Percentiles rank a stretch among this genome's conserved stretches.
Evolutionary conservation across 805 yeast genomes (phyloP).

Genomic region (Blastobotrys muscicola): DNA sequence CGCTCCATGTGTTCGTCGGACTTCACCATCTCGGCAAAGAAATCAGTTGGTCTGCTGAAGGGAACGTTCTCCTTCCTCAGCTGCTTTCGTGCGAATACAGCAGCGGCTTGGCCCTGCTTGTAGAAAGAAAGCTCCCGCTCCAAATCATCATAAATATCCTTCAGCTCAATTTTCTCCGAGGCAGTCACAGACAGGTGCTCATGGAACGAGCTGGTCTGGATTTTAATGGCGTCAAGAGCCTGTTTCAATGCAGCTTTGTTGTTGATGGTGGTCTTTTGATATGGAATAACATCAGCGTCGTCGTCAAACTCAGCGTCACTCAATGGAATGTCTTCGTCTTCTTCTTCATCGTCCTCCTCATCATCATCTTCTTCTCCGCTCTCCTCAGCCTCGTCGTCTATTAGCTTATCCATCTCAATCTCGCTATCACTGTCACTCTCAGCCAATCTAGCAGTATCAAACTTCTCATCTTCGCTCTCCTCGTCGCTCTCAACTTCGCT

Average conservation of each 20-base stretch:
- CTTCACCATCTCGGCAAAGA: conserved; percentile 97
- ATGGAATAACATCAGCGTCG: conserved; percentile 90
- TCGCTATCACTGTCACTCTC: conserved; percentile 32
- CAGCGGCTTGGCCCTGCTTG: conserved; percentile 87
- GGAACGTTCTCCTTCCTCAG: conserved; percentile 62
- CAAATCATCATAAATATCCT: conserved; percentile 89
- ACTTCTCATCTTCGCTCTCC: conserved; percentile 28
- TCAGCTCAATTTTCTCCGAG: conserved; percentile 47
- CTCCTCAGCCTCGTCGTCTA: conserved; percentile 36
- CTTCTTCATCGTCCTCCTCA: conserved; percentile 52
- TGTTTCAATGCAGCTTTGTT: conserved; percentile 60
- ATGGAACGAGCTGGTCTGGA: conserved; percentile 58
- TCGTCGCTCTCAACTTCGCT: conserved; percentile 25
- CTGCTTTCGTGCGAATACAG: conserved; percentile 59
- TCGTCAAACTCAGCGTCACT: conserved; percentile 90
- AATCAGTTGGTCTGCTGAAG: conserved; percentile 87
- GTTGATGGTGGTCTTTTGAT: conserved; percentile 80
- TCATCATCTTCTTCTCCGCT: conserved; percentile 42
- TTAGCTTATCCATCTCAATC: conserved; percentile 23
- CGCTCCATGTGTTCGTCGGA: conserved; percentile 97
- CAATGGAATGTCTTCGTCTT: conserved; percentile 74
- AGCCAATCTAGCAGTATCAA: conserved; percentile 22
- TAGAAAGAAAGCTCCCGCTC: conserved; percentile 93
- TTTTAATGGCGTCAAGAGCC: conserved; percentile 25
- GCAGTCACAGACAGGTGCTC: conserved; percentile 77